Evolutionary conservation across 2,329 filamentous ascomycete genomes (phyloP).

Genomic region (Trichoderma sp.): DNA sequence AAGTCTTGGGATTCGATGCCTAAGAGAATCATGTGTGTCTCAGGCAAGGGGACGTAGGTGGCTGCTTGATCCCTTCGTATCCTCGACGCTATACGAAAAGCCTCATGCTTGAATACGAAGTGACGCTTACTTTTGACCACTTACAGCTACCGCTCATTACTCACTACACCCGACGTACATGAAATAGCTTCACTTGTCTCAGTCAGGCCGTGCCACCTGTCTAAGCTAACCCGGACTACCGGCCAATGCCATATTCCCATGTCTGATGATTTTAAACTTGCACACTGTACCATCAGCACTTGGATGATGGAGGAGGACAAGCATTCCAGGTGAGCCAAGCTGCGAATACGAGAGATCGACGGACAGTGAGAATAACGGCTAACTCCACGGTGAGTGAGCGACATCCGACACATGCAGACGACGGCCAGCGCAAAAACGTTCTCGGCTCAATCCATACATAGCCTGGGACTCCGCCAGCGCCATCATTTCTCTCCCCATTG

Average conservation of each 20-base stretch:
- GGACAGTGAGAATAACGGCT: not conserved
- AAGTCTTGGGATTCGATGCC: not conserved
- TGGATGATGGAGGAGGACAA: not conserved
- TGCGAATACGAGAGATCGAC: slow-evolving; percentile 7
- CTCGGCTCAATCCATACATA: not conserved
- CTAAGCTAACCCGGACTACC: not conserved
- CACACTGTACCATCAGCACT: slow-evolving; percentile 3
- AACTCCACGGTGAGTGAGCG: not conserved
- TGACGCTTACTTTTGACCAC: slow-evolving; percentile 14
- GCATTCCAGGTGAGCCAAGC: not conserved
- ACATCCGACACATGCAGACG: not conserved
- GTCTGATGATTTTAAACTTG: not conserved
- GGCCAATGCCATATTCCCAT: not conserved
- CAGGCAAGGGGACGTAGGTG: slow-evolving; percentile 17
- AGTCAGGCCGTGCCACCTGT: slow-evolving; percentile 4
- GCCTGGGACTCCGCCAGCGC: not conserved
- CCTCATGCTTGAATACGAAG: slow-evolving; percentile 19
- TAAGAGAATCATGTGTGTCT: slow-evolving; percentile 7
- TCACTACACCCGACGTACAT: slow-evolving; percentile 9
- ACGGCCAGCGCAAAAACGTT: not conserved
- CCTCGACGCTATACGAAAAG: slow-evolving; percentile 17
- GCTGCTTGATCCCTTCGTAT: slow-evolving; percentile 19
- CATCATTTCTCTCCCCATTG: not conserved
- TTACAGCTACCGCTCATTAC: not conserved
- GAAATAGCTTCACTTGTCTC: slow-evolving; percentile 12